These are phyloP conservation scores for Solanum hybrid DNA, from an alignment of 305 asterid genomes.

Conservation along the genomic window DNA sequence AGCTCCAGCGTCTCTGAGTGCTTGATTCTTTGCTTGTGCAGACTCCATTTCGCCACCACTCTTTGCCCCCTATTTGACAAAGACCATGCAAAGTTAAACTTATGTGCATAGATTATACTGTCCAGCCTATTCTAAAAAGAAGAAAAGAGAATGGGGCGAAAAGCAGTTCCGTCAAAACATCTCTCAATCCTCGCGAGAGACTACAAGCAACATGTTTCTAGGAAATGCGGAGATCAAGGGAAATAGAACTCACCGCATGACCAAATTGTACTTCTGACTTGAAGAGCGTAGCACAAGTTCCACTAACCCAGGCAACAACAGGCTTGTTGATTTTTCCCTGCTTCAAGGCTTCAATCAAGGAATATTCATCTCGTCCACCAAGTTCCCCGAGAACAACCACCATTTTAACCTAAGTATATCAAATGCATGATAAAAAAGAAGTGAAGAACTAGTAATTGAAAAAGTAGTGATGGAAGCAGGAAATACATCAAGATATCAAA, in stretches of 20 bases:
- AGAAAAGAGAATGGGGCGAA: background rate
- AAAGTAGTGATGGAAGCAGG: background rate
- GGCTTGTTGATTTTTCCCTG: conserved; percentile 94
- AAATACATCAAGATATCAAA: background rate
- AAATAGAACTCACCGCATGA: conserved; percentile 73
- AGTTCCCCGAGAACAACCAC: conserved; percentile 97
- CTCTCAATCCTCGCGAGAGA: background rate
- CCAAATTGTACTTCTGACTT: conserved; percentile 99
- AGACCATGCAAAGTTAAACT: conserved; percentile 8
- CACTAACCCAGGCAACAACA: conserved; percentile 99
- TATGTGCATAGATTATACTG: background rate
- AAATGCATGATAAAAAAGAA: conserved; percentile 6
- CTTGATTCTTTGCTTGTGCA: conserved; percentile 95
- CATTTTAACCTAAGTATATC: conserved; percentile 66
- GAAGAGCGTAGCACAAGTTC: conserved; percentile 94
- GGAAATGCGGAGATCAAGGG: background rate
- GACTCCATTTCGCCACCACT: conserved; percentile 99
- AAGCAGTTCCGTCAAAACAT: background rate
- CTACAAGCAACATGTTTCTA: background rate
- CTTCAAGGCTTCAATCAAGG: conserved; percentile 94
- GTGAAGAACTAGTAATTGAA: conserved; percentile 4
- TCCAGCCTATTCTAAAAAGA: background rate
- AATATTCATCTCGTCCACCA: conserved; percentile 98
- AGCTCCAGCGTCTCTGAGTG: conserved; percentile 89
- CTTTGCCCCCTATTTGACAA: conserved; percentile 75